phyloP scores from a whole-genome alignment of 192 early-diverging fungal species.

The Coemansia sp. region DNA sequence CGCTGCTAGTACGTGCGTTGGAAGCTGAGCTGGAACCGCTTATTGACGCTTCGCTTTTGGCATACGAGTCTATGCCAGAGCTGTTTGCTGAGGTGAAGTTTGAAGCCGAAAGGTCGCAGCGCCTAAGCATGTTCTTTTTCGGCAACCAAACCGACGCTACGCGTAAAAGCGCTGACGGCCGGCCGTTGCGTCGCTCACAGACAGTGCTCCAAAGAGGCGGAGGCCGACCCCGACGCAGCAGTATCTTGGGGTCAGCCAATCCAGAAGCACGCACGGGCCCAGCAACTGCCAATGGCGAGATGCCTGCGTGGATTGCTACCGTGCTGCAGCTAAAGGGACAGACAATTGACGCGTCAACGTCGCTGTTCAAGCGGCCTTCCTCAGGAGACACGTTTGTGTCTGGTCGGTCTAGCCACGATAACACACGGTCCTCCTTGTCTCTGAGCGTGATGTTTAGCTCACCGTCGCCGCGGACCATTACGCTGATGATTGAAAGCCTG shows the following conservation, averaged over 20 bases:
- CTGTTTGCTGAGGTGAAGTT: constrained; percentile 54
- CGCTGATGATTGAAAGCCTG: constrained; percentile 66
- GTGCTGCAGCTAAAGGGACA: constrained; percentile 23
- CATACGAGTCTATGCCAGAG: constrained; percentile 67
- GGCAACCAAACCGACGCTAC: constrained; percentile 18
- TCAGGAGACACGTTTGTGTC: constrained; percentile 53
- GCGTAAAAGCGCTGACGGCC: constrained; percentile 42
- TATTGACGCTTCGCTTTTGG: constrained; percentile 65
- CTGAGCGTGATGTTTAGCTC: constrained; percentile 22
- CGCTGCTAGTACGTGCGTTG: constrained; percentile 62
- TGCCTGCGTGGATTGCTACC: constrained; percentile 34
- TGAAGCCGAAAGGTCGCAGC: constrained; percentile 42
- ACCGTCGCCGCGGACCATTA: constrained; percentile 67
- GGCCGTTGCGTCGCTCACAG: constrained; percentile 49
- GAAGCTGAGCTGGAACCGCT: constrained; percentile 65
- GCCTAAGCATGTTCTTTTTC: constrained; percentile 52
- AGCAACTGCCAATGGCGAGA: constrained; percentile 32
- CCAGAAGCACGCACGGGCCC: constrained; percentile 7
- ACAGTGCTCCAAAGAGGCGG: constrained; percentile 25
- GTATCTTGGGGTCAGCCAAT: constrained; percentile 18
- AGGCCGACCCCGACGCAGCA: constrained; percentile 38
- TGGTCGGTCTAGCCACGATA: constrained; percentile 31
- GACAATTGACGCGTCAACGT: constrained; percentile 1
- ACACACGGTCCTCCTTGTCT: constrained; percentile 13
- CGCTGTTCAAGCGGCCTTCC: constrained; percentile 25